A percentile compares a stretch with the other conserved stretches of the same genome.
Conservation (phyloP, 2,329 filamentous ascomycete species). For the Didymella arachidicola region DNA sequence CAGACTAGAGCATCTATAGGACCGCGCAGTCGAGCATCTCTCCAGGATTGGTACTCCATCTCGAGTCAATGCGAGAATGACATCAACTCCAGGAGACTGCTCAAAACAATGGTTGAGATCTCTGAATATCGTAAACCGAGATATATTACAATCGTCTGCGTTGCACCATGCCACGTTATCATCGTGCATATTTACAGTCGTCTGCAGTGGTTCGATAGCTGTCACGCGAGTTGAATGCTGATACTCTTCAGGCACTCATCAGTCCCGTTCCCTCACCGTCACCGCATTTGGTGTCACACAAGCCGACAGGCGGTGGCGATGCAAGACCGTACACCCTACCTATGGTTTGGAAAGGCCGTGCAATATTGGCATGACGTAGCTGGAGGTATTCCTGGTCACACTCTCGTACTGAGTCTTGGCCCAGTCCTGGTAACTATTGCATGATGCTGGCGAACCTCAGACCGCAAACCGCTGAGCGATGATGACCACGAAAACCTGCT, state of each 20-base stretch:
- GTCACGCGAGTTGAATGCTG: neutral
- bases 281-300: neutral
- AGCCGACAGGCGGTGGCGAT: neutral
- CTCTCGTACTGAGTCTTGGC: conserved; percentile 1
- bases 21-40: too few species aligned
- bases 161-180: too few species aligned
- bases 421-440: neutral
- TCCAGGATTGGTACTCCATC: too few species aligned
- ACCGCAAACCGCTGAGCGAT: neutral
- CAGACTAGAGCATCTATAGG: too few species aligned
- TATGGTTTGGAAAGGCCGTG: neutral
- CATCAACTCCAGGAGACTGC: too few species aligned
- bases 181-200: too few species aligned
- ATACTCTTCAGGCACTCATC: neutral
- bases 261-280: neutral
- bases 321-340: neutral
- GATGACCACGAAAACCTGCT: neutral
- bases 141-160: neutral
- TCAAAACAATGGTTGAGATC: too few species aligned
- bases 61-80: too few species aligned
- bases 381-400: neutral
- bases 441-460: neutral
- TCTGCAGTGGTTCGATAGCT: too few species aligned
- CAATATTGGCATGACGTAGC: conserved; percentile 7
- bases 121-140: too few species aligned